phyloP scores from a whole-genome alignment of 306 rosid genomes.

The Castanopsis chinensis region DNA sequence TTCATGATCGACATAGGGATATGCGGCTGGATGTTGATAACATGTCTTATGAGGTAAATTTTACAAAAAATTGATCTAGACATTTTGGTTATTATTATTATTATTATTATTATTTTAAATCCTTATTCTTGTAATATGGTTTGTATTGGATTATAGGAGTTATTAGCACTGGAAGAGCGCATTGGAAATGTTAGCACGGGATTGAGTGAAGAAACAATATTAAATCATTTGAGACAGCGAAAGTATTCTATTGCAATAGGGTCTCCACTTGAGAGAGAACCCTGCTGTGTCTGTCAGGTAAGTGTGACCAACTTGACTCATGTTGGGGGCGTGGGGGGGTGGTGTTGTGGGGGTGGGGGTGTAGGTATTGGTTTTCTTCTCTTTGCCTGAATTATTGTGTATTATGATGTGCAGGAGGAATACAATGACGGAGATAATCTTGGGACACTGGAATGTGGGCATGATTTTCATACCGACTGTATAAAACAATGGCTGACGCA shows the following conservation, averaged over 20 bases:
- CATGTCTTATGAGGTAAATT: constrained; percentile 92
- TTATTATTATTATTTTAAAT: neutral
- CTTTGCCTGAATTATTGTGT: constrained; percentile 9
- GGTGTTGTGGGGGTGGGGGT: too few relatives aligned
- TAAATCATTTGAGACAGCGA: constrained; percentile 52
- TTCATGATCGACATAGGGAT: constrained; percentile 88
- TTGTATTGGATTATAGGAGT: constrained; percentile 47
- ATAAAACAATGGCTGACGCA: constrained; percentile 83
- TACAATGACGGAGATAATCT: constrained; percentile 57
- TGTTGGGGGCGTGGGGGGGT: neutral
- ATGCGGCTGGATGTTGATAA: constrained; percentile 98
- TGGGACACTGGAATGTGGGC: constrained; percentile 86
- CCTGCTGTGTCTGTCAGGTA: constrained; percentile 98
- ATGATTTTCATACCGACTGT: constrained; percentile 68
- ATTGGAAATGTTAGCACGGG: constrained; percentile 95
- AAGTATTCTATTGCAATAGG: constrained; percentile 39
- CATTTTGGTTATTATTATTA: neutral
- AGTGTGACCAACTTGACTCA: neutral
- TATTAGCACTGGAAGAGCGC: constrained; percentile 94
- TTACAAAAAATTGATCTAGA: neutral
- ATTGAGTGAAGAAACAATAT: constrained; percentile 68
- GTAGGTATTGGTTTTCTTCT: neutral
- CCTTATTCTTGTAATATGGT: neutral
- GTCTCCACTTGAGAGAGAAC: constrained; percentile 63
- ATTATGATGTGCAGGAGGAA: constrained; percentile 63